Evolutionary conservation across 2,329 filamentous ascomycete genomes (phyloP).

Genomic region (Knufia fluminis): DNA sequence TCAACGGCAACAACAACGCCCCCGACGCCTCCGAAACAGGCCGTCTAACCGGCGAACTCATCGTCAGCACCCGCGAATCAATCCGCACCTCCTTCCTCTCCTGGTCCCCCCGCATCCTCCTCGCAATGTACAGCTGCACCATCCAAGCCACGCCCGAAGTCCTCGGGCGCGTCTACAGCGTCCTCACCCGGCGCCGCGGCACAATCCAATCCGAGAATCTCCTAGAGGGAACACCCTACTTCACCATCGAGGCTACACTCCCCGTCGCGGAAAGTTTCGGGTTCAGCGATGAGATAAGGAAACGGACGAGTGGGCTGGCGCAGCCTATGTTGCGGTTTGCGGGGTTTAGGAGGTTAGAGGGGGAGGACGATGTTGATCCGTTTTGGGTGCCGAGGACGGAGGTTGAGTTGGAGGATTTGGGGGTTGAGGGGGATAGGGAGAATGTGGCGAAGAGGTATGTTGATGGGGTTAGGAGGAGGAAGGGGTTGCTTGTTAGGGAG

Average conservation of each 20-base stretch:
- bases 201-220: conserved; percentile 82
- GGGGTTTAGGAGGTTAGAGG: conserved; percentile 70
- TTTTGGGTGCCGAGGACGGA: conserved; percentile 97
- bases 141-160: conserved; percentile 91
- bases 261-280: conserved; percentile 94
- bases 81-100: conserved; percentile 82
- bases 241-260: conserved; percentile 78
- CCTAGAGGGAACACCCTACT: conserved; percentile 93
- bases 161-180: conserved; percentile 86
- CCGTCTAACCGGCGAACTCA: conserved; percentile 83
- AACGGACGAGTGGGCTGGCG: conserved; percentile 81
- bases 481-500: conserved; percentile 77
- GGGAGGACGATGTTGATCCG: conserved; percentile 66
- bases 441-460: conserved; percentile 96
- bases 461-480: conserved; percentile 75
- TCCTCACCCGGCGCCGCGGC: conserved; percentile 89
- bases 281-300: conserved; percentile 92
- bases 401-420: conserved; percentile 91
- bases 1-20: conserved; percentile 20
- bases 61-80: conserved; percentile 76
- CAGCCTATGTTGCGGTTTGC: conserved; percentile 89
- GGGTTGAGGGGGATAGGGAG: conserved; percentile 85
- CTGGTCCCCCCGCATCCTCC: conserved; percentile 88
- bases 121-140: conserved; percentile 97
- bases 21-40: conserved; percentile 57